Percentiles rank a stretch among this genome's conserved stretches.
Evolutionary conservation across 2,329 filamentous ascomycete genomes (phyloP).

Genomic region (Aspergillus versicolor): DNA sequence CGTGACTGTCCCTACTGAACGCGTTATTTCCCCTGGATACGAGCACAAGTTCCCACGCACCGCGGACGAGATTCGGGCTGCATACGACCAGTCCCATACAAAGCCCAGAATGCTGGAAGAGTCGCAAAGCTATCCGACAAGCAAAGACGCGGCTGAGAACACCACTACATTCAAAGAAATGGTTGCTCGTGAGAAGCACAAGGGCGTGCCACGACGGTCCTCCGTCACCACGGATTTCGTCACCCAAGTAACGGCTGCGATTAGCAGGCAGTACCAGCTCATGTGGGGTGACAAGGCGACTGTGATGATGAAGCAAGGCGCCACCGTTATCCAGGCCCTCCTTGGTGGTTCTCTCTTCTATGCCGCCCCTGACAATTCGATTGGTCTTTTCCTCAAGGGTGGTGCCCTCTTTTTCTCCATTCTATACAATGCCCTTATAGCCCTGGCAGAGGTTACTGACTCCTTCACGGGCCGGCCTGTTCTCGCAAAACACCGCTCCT

Average conservation of each 20-base stretch:
- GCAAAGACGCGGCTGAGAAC: too few relatives aligned
- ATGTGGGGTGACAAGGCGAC: constrained; percentile 63
- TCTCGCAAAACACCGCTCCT: constrained; percentile 56
- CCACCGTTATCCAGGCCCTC: constrained; percentile 58
- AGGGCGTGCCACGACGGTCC: background rate
- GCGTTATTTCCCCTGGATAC: background rate
- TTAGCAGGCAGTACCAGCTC: constrained; percentile 63
- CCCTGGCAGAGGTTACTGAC: constrained; percentile 65
- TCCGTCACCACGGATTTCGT: background rate
- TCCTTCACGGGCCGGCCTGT: constrained; percentile 60
- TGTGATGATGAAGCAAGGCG: constrained; percentile 61
- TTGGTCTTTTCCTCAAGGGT: constrained; percentile 61
- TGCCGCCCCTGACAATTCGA: constrained; percentile 51
- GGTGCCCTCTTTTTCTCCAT: constrained; percentile 64
- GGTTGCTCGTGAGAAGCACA: background rate
- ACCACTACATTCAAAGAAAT: background rate
- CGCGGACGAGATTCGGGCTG: background rate
- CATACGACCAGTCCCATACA: background rate
- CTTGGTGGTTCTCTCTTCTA: constrained; percentile 68
- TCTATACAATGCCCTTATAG: constrained; percentile 59
- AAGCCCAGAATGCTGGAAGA: too few relatives aligned
- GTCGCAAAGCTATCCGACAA: too few relatives aligned
- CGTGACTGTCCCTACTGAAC: background rate
- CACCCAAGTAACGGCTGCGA: constrained; percentile 55
- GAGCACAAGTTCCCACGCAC: background rate